Evolutionary conservation across 129 eudicot species (phyloP).

Genomic region (Pulicaria dysenterica): DNA sequence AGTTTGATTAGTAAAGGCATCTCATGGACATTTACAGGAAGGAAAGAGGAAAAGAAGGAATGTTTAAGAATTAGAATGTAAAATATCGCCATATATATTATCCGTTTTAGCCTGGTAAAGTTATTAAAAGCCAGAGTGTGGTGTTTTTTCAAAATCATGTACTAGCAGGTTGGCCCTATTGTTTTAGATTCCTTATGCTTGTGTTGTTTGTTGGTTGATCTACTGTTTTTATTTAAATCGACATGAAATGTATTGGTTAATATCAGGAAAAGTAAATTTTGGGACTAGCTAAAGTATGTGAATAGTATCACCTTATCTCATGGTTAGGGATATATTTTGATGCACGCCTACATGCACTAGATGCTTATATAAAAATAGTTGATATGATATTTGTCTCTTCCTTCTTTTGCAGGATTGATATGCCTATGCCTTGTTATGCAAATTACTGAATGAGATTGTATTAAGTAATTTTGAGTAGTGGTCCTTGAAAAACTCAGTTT

Average conservation of each 20-base stretch:
- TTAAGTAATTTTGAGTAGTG: background rate
- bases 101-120: background rate
- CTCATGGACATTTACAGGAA: background rate
- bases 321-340: too few species aligned
- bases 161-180: background rate
- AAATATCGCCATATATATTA: constrained; percentile 3
- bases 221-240: background rate
- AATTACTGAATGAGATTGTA: background rate
- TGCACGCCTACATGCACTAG: background rate
- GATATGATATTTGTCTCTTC: background rate
- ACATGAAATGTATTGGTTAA: background rate
- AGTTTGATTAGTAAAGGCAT: background rate
- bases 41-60: background rate
- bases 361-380: background rate
- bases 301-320: background rate
- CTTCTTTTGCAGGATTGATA: background rate
- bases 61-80: background rate
- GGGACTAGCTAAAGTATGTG: background rate
- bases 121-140: constrained; percentile 9
- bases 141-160: background rate
- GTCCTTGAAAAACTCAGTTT: background rate
- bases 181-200: background rate
- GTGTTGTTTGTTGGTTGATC: background rate
- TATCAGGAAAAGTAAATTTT: background rate
- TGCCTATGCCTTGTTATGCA: background rate